Evolutionary conservation across 306 rosid species (phyloP).

Genomic region (Cyclanthera cordifolia): DNA sequence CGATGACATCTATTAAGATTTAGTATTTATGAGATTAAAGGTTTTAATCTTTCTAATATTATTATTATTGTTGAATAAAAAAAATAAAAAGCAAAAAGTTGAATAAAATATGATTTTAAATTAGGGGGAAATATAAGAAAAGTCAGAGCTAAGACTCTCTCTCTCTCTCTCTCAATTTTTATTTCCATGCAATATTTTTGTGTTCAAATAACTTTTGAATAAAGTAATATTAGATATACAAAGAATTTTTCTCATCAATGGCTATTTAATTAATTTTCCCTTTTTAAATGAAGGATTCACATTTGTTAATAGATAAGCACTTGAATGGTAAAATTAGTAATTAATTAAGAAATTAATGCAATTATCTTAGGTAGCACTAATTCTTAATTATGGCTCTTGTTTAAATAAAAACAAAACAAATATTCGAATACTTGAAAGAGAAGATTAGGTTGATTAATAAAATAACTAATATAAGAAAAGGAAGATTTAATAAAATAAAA

Average conservation of each 20-base stretch:
- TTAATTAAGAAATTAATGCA: neutral
- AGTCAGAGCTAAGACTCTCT: conserved; percentile 9
- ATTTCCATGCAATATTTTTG: neutral
- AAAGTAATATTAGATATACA: conserved; percentile 3
- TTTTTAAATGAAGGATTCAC: neutral
- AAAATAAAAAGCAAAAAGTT: conserved; percentile 9
- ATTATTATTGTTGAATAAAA: no score
- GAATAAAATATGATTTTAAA: conserved; percentile 7
- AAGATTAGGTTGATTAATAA: conserved; percentile 19
- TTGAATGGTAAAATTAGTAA: neutral
- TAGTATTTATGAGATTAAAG: no score
- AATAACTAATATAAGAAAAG: conserved; percentile 7
- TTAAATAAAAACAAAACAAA: conserved; percentile 15
- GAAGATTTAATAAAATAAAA: no score
- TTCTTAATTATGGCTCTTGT: neutral
- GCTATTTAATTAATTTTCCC: neutral
- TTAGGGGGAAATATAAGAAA: neutral
- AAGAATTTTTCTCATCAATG: conserved; percentile 21
- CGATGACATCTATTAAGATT: no score
- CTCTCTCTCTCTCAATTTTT: neutral
- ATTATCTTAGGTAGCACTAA: neutral
- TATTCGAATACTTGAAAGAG: conserved; percentile 51
- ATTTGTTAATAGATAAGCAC: conserved; percentile 6
- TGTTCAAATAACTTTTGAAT: conserved; percentile 4
- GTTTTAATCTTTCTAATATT: no score